Conservation (phyloP, 768 basidiomycete species). For the Mycena epipterygia region DNA sequence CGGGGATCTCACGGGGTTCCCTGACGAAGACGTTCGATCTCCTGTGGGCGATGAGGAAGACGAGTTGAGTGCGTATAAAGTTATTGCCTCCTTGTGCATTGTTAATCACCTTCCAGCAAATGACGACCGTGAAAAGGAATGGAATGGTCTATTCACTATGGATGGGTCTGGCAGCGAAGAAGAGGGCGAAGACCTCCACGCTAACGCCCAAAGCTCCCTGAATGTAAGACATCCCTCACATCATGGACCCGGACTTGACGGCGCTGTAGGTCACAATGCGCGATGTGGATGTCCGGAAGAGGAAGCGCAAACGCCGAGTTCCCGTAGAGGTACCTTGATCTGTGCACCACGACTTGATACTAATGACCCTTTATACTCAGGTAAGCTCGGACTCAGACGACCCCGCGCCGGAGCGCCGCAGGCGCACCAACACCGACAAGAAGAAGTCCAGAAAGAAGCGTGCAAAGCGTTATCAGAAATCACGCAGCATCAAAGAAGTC, state of each 20-base stretch:
- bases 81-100: too few species aligned
- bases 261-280: background rate
- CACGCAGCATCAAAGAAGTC: background rate
- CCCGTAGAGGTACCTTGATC: background rate
- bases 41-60: too few species aligned
- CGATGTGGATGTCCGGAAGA: background rate
- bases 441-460: background rate
- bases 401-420: background rate
- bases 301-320: slow-evolving; percentile 1
- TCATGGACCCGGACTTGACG: too few species aligned
- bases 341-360: background rate
- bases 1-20: too few species aligned
- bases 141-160: too few species aligned
- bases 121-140: too few species aligned
- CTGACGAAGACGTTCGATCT: too few species aligned
- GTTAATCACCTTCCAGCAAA: too few species aligned
- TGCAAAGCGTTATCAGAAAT: background rate
- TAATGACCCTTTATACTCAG: background rate
- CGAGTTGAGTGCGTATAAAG: too few species aligned
- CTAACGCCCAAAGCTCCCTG: slow-evolving; percentile 2
- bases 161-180: too few species aligned
- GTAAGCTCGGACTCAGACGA: background rate
- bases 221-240: background rate
- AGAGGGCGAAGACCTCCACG: too few species aligned
- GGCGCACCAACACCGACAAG: background rate